These are phyloP conservation scores for Candida boleticola DNA, from an alignment of 805 yeast species.

Conservation along the genomic window DNA sequence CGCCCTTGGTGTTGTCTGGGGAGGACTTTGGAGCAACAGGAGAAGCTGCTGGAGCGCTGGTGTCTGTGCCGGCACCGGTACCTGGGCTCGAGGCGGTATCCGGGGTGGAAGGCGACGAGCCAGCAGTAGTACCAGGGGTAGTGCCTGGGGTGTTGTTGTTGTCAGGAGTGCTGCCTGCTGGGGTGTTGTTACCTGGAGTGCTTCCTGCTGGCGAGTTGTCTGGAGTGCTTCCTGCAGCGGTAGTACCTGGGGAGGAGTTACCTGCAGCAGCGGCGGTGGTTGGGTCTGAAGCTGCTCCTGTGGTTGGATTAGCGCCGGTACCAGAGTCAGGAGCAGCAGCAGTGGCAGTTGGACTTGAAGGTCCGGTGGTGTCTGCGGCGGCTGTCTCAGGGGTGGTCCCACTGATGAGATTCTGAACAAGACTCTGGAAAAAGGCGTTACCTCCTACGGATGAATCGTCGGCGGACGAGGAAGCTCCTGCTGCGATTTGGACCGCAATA, in stretches of 20 bases:
- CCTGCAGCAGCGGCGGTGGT: not conserved
- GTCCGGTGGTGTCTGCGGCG: not conserved
- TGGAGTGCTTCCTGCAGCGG: no score
- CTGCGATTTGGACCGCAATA: not conserved
- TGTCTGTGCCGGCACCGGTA: conserved; percentile 1
- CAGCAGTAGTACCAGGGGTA: not conserved
- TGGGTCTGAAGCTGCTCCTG: not conserved
- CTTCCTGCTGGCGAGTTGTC: no score
- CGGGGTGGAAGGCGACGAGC: not conserved
- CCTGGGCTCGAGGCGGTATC: not conserved
- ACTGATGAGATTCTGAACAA: not conserved
- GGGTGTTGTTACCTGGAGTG: no score
- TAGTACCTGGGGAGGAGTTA: no score
- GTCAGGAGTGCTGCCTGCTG: not conserved
- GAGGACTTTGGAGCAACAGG: no score
- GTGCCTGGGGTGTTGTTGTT: not conserved
- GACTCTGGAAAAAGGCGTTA: not conserved
- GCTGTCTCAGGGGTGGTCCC: not conserved
- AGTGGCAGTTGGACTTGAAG: conserved; percentile 1
- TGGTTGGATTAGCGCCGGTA: not conserved
- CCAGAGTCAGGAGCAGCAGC: conserved; percentile 1
- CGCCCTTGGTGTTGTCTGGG: not conserved
- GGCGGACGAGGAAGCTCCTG: not conserved
- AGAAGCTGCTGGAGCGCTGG: conserved; percentile 1
- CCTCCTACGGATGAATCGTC: not conserved